Evolutionary conservation across 257 asterid species (phyloP).

Genomic region (Solanum neorickii): DNA sequence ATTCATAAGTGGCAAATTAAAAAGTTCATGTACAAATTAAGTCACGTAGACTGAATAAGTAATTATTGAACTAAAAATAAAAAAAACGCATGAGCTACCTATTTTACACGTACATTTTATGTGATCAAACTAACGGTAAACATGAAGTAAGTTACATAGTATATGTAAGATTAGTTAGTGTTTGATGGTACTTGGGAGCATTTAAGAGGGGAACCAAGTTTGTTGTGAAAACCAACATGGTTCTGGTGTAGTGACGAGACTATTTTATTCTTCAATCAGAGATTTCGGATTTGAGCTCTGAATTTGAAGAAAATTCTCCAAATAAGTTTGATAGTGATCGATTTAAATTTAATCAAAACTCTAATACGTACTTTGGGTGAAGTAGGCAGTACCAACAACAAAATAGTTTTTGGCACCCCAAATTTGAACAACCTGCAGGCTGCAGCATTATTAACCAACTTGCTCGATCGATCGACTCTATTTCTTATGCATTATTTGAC

Average conservation of each 20-base stretch:
- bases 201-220: background rate
- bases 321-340: too few species aligned
- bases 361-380: rapidly evolving
- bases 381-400: background rate
- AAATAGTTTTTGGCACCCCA: background rate
- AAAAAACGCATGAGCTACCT: background rate
- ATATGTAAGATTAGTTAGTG: background rate
- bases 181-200: background rate
- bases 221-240: background rate
- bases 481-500: background rate
- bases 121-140: background rate
- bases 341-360: too few species aligned
- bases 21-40: background rate
- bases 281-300: background rate
- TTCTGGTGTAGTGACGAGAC: too few species aligned
- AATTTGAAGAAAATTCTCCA: background rate
- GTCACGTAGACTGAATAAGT: background rate
- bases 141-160: background rate
- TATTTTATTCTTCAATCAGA: background rate
- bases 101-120: background rate
- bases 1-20: background rate
- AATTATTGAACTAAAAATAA: background rate
- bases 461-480: background rate
- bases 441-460: background rate
- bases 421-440: background rate